Percentiles rank a stretch among this genome's conserved stretches.
These are phyloP conservation scores for Phylloporus sp. DNA, from an alignment of 1,284 basidiomycete genomes.

Conservation along the genomic window DNA sequence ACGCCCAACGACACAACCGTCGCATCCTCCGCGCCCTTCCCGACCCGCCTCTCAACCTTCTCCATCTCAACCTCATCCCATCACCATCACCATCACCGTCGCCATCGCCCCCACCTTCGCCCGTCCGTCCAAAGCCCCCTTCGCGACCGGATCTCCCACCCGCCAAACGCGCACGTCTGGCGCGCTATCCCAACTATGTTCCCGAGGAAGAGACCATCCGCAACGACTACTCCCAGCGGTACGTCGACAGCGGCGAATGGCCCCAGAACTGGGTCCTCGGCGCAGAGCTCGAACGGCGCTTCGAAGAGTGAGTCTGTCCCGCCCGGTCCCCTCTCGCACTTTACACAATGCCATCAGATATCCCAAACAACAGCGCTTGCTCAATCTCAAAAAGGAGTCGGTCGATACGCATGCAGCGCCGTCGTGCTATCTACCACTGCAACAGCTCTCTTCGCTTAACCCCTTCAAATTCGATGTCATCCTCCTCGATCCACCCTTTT, in stretches of 20 bases:
- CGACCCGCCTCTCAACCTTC: constrained; percentile 43
- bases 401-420: constrained; percentile 66
- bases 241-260: constrained; percentile 89
- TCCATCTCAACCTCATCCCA: constrained; percentile 52
- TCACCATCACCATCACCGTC: constrained; percentile 53
- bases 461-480: constrained; percentile 91
- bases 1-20: constrained; percentile 46
- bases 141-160: constrained; percentile 63
- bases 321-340: no score
- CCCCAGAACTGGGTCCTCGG: constrained; percentile 92
- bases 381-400: constrained; percentile 77
- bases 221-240: constrained; percentile 92
- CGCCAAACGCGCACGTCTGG: constrained; percentile 69
- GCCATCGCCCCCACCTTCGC: constrained; percentile 53
- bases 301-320: constrained; percentile 81
- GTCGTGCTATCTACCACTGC: constrained; percentile 69
- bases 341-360: constrained; percentile 61
- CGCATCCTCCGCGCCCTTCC: constrained; percentile 44
- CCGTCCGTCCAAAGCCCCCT: constrained; percentile 40
- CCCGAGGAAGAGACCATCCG: constrained; percentile 93
- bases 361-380: constrained; percentile 85
- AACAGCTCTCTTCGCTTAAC: constrained; percentile 56
- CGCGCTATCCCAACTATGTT: constrained; percentile 77
- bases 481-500: constrained; percentile 89
- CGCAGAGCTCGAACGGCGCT: constrained; percentile 82